Percentiles rank a stretch among this genome's conserved stretches.
phyloP scores from a whole-genome alignment of 2,329 filamentous ascomycete species.

The Monilinia aucupariae region DNA sequence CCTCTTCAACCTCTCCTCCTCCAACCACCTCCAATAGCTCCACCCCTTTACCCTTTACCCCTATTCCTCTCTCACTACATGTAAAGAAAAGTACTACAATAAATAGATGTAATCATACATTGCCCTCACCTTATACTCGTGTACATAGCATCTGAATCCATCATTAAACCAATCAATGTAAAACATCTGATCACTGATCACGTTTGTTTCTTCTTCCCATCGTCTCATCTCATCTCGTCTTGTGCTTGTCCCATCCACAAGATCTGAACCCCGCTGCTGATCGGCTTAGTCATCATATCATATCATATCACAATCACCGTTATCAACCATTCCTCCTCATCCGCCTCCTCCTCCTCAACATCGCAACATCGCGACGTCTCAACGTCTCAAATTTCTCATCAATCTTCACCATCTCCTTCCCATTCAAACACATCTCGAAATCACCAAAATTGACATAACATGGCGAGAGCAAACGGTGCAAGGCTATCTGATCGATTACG shows the following conservation, averaged over 20 bases:
- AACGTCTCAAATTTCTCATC: conserved; percentile 15
- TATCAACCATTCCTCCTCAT: neutral
- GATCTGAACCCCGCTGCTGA: conserved; percentile 1
- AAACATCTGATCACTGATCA: conserved; percentile 15
- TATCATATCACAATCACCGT: neutral
- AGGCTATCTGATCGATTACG: conserved; percentile 25
- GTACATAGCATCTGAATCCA: too few relatives aligned
- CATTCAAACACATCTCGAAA: conserved; percentile 5
- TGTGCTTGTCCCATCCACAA: neutral
- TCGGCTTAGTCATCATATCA: conserved; percentile 2
- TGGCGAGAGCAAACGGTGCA: conserved; percentile 20
- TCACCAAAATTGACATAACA: conserved; percentile 12
- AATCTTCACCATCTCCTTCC: conserved; percentile 4
- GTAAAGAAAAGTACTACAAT: too few relatives aligned
- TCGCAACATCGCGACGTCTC: too few relatives aligned
- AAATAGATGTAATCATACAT: too few relatives aligned
- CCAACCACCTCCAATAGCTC: too few relatives aligned
- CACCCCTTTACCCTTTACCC: too few relatives aligned
- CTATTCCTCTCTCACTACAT: too few relatives aligned
- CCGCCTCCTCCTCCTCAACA: too few relatives aligned
- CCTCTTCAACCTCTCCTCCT: too few relatives aligned
- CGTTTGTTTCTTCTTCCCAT: conserved; percentile 1
- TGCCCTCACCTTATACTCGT: too few relatives aligned
- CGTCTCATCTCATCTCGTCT: neutral
- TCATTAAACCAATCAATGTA: too few relatives aligned